Evolutionary conservation across 2,329 filamentous ascomycete species (phyloP), one percentile per base, ranked within the genome.

Genomic region (Aspergillus aculeatinus): DNA sequence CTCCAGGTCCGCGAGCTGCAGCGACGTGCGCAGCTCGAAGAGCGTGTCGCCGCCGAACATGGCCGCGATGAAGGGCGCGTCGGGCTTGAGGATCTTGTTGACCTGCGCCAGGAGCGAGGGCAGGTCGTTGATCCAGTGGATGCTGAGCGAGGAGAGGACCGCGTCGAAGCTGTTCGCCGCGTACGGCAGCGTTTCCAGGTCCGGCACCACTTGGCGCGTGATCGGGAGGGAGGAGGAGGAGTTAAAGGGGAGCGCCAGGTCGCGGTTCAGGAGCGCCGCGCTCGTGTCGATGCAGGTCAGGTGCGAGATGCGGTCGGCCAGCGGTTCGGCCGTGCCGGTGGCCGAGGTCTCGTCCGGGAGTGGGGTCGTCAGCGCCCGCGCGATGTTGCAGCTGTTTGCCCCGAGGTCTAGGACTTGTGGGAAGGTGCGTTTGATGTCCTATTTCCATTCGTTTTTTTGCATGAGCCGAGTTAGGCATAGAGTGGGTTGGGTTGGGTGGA

Each of bases 71-170:
- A 99, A 96, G 1, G 96, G 92, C 59, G 85, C 84, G 74, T 99
- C 95, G 0, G 94, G 92, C 76, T 96, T 96, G 27, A 99, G 83
- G 35, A 96, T 81, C 65, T 85, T 84, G 80, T 96, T 96, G 72
- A 97, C 89, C 72, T 96, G 91, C 1, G 87, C 82, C 2, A 99
- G 83, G 11, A 96, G 81, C 1, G 89, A 90, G 0, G 95, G 95
- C 5, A 99, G 85, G 75, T 99, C 92, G 74, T 99, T 99, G 81
- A 97, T 90, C 95, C 95, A 99, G 77, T 99, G 95, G 73, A 99
- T 82, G 60, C 90, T 93, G 60, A 96, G 80, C 58, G 90, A 96
- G 72, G 91, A 96, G 63, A 99, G 81, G 11, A 97, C 91, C 5
- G 96, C 87, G 74, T 98, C 93, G 74, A 97, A 98, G 3, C 88